Evolutionary conservation across 257 asterid species (phyloP).

Genomic region (Solanum pinnatisectum): DNA sequence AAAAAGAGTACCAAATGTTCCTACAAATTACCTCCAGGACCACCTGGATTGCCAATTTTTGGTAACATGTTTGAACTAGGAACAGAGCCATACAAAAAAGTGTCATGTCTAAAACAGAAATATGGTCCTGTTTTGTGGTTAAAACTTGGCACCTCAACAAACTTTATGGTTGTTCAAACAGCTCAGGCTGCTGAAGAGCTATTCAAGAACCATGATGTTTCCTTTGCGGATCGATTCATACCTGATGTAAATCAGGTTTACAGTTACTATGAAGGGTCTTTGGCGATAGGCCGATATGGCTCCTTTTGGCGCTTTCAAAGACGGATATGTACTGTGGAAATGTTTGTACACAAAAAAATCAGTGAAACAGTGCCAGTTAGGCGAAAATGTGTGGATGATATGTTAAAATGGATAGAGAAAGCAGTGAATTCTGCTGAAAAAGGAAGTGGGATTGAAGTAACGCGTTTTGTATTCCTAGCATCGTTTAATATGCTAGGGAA

Average conservation of each 20-base stretch:
- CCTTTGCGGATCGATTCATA: slow-evolving; percentile 33
- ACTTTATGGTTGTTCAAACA: slow-evolving; percentile 29
- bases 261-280: slow-evolving; percentile 27
- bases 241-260: slow-evolving; percentile 28
- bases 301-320: slow-evolving; percentile 45
- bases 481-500: slow-evolving; percentile 58
- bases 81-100: slow-evolving; percentile 19
- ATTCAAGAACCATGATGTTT: slow-evolving; percentile 40
- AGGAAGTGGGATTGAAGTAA: slow-evolving; percentile 19
- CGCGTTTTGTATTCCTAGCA: slow-evolving; percentile 42
- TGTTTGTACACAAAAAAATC: slow-evolving; percentile 30
- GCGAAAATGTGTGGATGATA: slow-evolving; percentile 26
- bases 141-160: slow-evolving; percentile 26
- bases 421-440: neutral
- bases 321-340: slow-evolving; percentile 46
- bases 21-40: slow-evolving; percentile 28
- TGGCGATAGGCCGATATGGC: slow-evolving; percentile 44
- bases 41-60: slow-evolving; percentile 37
- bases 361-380: slow-evolving; percentile 33
- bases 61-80: slow-evolving; percentile 46
- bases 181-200: slow-evolving; percentile 26
- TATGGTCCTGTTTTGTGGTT: slow-evolving; percentile 46
- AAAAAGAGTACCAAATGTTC: neutral
- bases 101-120: slow-evolving; percentile 12
- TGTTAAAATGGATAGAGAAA: slow-evolving; percentile 37